Evolutionary conservation across 2,329 filamentous ascomycete genomes (phyloP), one percentile per base, ranked within the genome.

Genomic region (Cryphonectria japonica): DNA sequence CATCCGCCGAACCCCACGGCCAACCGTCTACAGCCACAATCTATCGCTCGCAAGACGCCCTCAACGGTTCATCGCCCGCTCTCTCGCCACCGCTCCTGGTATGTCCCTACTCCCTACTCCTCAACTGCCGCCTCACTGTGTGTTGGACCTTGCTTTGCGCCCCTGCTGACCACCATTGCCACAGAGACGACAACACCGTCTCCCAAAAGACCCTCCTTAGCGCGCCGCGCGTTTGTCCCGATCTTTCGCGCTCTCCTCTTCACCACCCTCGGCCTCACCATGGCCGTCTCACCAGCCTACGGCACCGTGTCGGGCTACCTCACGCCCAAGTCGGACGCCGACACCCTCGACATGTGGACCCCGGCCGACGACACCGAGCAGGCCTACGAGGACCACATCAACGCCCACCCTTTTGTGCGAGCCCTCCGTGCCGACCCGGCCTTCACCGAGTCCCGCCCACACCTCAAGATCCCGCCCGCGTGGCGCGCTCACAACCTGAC

Each of bases 401-500:
- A 90, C 77, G 87, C 85, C 62, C 94, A 96, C 82, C 91, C 93
- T 0, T 79, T 97, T n/a, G 87, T 92, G 5, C 79, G 85, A n/a
- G 84, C 87, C 59, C 84, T 98, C 66, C 91, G 95, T 63, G 81
- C 82, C 26, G 86, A 92, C 76, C 84, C 89, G 0, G 87, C 88
- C 37, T 92, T 91, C 80, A 87, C 84, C 46, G 94, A 97, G 80
- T 91, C 92, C 46, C 88, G 96, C 57, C 95, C 95, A 14, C 94
- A 97, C 79, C 84, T 98, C 79, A 96, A 95, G 81, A 92, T 98
- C 78, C 94, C 95, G 0, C 84, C 85, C 37, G 81, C 85, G 2
- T 86, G 94, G 80, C 89, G 92, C 54, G 81, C 82, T 2, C 90
- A 93, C 78, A 97, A 91, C 80, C 85, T 99, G 67, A 98, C 95